A percentile compares a stretch with the other conserved stretches of the same genome.
Conservation (phyloP, 176 grass and related monocot species). For the Avena sativa region DNA sequence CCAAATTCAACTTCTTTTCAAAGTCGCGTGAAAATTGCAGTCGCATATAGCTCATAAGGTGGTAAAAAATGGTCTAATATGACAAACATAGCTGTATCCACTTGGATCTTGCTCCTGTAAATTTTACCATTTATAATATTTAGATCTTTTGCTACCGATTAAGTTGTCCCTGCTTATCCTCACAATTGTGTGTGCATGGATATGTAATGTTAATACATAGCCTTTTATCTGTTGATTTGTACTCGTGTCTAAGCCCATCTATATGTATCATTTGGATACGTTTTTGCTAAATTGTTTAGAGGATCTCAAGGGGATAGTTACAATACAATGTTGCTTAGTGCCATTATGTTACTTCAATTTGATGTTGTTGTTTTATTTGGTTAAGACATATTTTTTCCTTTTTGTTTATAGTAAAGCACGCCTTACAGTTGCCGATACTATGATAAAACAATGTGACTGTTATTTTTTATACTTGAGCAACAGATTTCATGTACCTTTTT, state of each 20-base stretch:
- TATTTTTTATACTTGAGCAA: background rate
- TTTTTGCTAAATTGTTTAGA: background rate
- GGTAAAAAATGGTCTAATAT: background rate
- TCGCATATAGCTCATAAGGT: background rate
- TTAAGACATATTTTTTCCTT: background rate
- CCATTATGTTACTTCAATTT: background rate
- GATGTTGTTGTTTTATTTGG: background rate
- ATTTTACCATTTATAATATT: background rate
- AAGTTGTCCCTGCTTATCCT: background rate
- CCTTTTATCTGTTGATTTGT: slow-evolving; percentile 24
- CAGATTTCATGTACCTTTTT: background rate
- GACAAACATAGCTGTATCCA: slow-evolving; percentile 10
- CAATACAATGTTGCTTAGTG: slow-evolving; percentile 1
- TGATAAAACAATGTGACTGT: background rate
- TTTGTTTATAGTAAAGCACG: background rate
- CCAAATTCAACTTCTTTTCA: background rate
- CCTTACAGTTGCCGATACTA: background rate
- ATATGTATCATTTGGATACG: background rate
- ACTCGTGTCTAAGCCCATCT: background rate
- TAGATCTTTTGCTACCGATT: background rate
- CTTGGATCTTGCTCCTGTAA: slow-evolving; percentile 11
- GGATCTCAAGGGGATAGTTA: background rate
- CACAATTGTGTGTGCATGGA: background rate
- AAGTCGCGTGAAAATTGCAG: background rate
- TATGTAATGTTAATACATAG: slow-evolving; percentile 9